phyloP scores from a whole-genome alignment of 345 rosid species.

The Hibiscus syriacus region DNA sequence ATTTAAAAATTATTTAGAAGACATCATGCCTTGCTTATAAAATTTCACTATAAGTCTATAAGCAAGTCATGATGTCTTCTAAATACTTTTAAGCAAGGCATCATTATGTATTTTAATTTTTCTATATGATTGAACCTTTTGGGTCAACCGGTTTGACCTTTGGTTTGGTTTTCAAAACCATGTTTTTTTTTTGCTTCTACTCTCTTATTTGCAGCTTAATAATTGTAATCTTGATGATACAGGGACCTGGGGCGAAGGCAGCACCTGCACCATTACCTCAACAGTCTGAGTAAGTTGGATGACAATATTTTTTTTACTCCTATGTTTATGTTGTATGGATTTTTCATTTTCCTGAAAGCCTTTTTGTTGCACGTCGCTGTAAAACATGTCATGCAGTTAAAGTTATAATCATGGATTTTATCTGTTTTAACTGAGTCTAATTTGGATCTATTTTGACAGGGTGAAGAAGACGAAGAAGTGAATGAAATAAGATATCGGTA shows the following conservation, averaged over 20 bases:
- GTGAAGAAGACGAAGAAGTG: conserved; percentile 39
- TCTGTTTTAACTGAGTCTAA: background rate
- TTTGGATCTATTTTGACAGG: conserved; percentile 11
- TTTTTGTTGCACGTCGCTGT: too few relatives aligned
- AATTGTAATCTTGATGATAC: background rate
- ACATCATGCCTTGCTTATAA: too few relatives aligned
- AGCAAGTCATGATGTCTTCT: background rate
- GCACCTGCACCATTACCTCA: conserved; percentile 24
- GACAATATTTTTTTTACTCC: background rate
- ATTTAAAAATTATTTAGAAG: too few relatives aligned
- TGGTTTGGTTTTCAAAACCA: too few relatives aligned
- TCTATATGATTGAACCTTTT: too few relatives aligned
- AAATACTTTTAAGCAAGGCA: conserved; percentile 43
- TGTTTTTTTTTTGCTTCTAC: background rate
- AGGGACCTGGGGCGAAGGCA: conserved; percentile 37
- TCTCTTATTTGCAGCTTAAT: background rate
- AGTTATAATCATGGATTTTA: background rate
- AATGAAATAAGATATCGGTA: too few relatives aligned
- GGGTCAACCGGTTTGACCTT: too few relatives aligned
- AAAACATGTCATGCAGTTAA: background rate
- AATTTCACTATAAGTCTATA: background rate
- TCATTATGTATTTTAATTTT: too few relatives aligned
- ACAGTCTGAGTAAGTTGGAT: conserved; percentile 28
- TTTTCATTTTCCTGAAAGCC: background rate
- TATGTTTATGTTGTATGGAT: background rate